Evolutionary conservation across 2,329 filamentous ascomycete genomes (phyloP), one percentile per base, ranked within the genome.

Genomic region (Stemphylium vesicarium): DNA sequence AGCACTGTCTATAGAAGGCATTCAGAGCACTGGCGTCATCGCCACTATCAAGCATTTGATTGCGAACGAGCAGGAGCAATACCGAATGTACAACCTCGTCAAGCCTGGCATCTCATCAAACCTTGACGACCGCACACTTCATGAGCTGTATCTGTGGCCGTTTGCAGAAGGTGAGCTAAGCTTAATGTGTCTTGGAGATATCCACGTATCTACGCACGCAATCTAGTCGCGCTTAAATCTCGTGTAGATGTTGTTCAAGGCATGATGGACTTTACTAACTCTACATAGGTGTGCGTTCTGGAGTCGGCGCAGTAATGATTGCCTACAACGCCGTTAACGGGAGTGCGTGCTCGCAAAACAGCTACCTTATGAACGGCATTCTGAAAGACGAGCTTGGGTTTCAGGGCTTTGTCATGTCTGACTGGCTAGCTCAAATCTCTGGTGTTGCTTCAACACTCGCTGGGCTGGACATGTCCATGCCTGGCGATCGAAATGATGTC

Each of bases 381-480:
- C 77, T 96, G 41, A 96, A 96, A 69, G 90, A 94, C 55, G 91
- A 96, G 71, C 81, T 95, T 4, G 91, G 91, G 8, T 96, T 96
- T 68, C 90, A 95, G 72, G 92, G 53, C 20, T 56, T 56, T 9
- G 48, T 56, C n/a, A 90, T 95, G 82, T 88, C 87, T 1, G 93
- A 96, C 72, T 96, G 92, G 92, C 80, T 95, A 2, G 90, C 90
- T 0, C 92, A 96, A 70, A 86, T 91, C 58, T 88, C 88, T 8
- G 93, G 93, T 5, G 91, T 96, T 0, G 84, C 84, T 12, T 89
- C 86, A 55, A 89, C 92, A 6, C 78, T 96, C 7, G 88, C 92
- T 13, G 94, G 94, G 0, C 81, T 97, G 5, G 93, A 97, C 65
- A 88, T 95, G 84, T 84, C 85, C 10, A 90, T 90, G 87, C 88